Evolutionary conservation across 768 basidiomycete genomes (phyloP).

Genomic region (Exidia glandulosa): DNA sequence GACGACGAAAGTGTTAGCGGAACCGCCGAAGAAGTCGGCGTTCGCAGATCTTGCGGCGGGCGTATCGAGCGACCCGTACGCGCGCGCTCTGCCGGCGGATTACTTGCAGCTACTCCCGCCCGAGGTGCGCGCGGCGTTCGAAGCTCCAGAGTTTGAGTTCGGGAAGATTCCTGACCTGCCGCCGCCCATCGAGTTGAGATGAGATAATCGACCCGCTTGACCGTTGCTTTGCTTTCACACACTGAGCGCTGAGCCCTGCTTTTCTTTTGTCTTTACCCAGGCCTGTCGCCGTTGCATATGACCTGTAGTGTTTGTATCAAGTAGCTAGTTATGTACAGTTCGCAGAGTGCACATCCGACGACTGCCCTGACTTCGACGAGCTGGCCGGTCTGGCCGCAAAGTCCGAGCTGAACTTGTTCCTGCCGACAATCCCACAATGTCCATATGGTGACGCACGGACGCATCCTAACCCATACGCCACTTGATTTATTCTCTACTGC

Average conservation of each 20-base stretch:
- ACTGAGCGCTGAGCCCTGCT: too few species aligned
- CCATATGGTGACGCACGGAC: too few species aligned
- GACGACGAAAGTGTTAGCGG: constrained; percentile 5
- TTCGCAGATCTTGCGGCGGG: neutral
- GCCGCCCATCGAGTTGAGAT: constrained; percentile 52
- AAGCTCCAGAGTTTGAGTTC: constrained; percentile 48
- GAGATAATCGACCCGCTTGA: constrained; percentile 18
- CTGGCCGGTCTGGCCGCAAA: neutral
- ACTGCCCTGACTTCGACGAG: neutral
- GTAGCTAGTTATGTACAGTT: neutral
- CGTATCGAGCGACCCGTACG: constrained; percentile 35
- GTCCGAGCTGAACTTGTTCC: neutral
- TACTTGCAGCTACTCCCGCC: constrained; percentile 47
- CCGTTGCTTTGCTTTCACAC: neutral
- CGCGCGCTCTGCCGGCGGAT: constrained; percentile 41
- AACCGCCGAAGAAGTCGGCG: neutral
- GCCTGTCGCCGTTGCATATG: neutral
- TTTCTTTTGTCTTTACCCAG: neutral
- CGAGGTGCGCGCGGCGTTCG: constrained; percentile 41
- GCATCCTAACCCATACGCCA: too few species aligned
- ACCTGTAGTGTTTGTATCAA: neutral
- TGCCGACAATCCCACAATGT: too few species aligned
- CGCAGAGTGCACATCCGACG: neutral
- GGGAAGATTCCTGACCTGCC: constrained; percentile 63
- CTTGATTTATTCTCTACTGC: too few species aligned